phyloP scores from a whole-genome alignment of 345 rosid genomes.

The Cardiospermum halicacabum region DNA sequence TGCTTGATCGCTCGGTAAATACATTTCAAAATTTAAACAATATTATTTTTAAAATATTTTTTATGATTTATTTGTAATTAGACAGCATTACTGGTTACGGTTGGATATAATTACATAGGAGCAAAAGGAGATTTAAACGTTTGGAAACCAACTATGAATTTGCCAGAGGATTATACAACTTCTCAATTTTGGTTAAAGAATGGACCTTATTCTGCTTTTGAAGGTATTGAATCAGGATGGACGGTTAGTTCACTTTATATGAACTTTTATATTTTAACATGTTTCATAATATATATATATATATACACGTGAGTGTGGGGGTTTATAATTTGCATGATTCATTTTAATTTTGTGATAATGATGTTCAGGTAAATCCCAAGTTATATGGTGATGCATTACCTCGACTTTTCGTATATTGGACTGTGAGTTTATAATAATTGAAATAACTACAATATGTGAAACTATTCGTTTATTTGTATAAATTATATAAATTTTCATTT shows the following conservation, averaged over 20 bases:
- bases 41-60: background rate
- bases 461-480: too few relatives aligned
- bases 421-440: background rate
- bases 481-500: background rate
- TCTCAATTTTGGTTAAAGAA: constrained; percentile 41
- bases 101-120: constrained; percentile 35
- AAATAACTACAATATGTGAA: background rate
- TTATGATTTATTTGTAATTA: constrained; percentile 9
- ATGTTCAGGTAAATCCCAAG: background rate
- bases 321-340: background rate
- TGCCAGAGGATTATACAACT: constrained; percentile 25
- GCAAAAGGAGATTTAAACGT: constrained; percentile 39
- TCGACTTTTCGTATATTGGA: background rate
- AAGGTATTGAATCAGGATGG: constrained; percentile 54
- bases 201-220: constrained; percentile 24
- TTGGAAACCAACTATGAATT: constrained; percentile 40
- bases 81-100: constrained; percentile 24
- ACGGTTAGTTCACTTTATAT: constrained; percentile 23
- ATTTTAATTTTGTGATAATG: background rate
- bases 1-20: constrained; percentile 32
- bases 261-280: too few relatives aligned
- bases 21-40: background rate
- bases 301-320: background rate
- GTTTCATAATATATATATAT: too few relatives aligned
- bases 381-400: background rate